Conservation (phyloP, 306 rosid species). For the Fragaria iinumae region DNA sequence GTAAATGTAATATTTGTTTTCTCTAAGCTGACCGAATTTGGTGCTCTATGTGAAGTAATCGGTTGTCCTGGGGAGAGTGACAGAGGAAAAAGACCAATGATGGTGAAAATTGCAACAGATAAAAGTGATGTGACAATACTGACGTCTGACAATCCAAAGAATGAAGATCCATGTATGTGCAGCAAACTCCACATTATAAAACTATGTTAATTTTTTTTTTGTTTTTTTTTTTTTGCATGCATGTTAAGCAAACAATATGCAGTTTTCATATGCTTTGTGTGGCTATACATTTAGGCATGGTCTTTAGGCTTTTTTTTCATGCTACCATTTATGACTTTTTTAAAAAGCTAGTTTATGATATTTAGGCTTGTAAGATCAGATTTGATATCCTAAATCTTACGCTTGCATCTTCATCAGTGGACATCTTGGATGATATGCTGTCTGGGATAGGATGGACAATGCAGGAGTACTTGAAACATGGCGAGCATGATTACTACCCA, state of each 20-base stretch:
- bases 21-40: constrained; percentile 9
- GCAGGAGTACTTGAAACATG: constrained; percentile 90
- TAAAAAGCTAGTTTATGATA: not conserved
- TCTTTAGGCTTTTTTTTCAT: too few species aligned
- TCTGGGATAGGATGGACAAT: constrained; percentile 96
- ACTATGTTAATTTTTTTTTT: too few species aligned
- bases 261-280: not conserved
- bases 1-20: constrained; percentile 8
- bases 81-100: constrained; percentile 87
- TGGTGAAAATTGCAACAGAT: constrained; percentile 93
- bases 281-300: not conserved
- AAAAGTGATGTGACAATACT: constrained; percentile 90
- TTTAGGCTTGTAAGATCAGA: constrained; percentile 12
- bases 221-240: not conserved
- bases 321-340: not conserved
- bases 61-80: constrained; percentile 79
- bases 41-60: constrained; percentile 50
- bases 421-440: constrained; percentile 94
- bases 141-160: constrained; percentile 82
- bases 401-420: constrained; percentile 52
- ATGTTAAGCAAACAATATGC: not conserved
- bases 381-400: constrained; percentile 27
- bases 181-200: not conserved
- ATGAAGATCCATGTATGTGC: constrained; percentile 89
- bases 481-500: constrained; percentile 92